phyloP scores from a whole-genome alignment of 2,329 filamentous ascomycete species.

The Cladophialophora psammophila region DNA sequence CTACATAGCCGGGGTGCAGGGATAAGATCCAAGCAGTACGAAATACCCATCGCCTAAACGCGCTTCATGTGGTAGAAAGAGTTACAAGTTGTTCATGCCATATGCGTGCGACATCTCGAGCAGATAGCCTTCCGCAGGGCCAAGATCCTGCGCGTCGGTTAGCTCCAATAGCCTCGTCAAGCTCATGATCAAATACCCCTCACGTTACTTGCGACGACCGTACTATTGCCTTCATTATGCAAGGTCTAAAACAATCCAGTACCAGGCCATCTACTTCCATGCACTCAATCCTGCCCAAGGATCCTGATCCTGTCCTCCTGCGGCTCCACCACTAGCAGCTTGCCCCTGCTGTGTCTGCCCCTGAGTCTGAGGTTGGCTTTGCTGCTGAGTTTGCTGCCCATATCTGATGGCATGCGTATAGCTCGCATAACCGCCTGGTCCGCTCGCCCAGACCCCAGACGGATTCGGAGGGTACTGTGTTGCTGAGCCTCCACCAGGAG shows the following conservation, averaged over 20 bases:
- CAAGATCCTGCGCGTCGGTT: neutral
- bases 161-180: neutral
- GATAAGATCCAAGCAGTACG: too few species aligned
- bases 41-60: too few species aligned
- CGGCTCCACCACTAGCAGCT: conserved; percentile 8
- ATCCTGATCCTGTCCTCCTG: conserved; percentile 51
- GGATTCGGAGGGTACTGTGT: conserved; percentile 58
- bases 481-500: conserved; percentile 59
- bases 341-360: conserved; percentile 27
- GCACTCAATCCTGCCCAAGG: conserved; percentile 75
- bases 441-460: conserved; percentile 51
- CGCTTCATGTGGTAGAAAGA: neutral
- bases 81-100: neutral
- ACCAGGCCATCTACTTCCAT: conserved; percentile 63
- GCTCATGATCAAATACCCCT: neutral
- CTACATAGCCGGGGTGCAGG: too few species aligned
- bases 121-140: neutral
- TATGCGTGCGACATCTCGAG: neutral
- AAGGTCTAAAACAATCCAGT: neutral
- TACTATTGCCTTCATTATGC: neutral
- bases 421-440: conserved; percentile 63
- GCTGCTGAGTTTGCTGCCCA: conserved; percentile 48
- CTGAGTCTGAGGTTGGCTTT: conserved; percentile 37
- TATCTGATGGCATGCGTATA: conserved; percentile 50
- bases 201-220: neutral